These are phyloP conservation scores for Cryptococcus floricola DNA, from an alignment of 1,284 basidiomycete genomes.

Conservation along the genomic window DNA sequence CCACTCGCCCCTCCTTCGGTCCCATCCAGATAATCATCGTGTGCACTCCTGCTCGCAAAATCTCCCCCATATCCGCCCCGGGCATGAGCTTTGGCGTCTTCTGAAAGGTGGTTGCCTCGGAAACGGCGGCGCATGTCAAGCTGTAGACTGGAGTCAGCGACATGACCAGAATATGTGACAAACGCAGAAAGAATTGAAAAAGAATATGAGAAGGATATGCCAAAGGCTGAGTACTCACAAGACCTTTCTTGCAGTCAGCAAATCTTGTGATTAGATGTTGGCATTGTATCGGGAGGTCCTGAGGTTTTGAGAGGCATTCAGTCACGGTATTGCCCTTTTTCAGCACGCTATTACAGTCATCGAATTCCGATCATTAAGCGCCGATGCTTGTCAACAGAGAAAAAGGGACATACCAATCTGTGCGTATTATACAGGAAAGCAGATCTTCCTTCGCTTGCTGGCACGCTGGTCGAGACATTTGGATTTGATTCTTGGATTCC, in stretches of 20 bases:
- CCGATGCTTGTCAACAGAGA: background rate
- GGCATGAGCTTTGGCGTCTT: slow-evolving; percentile 11
- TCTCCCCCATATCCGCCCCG: background rate
- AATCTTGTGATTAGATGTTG: slow-evolving; percentile 44
- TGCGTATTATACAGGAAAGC: slow-evolving; percentile 40
- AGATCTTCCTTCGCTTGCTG: slow-evolving; percentile 41
- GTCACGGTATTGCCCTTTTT: slow-evolving; percentile 37
- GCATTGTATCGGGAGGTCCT: slow-evolving; percentile 45
- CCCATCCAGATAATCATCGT: too few relatives aligned
- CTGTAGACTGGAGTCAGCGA: slow-evolving; percentile 15
- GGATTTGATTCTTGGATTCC: background rate
- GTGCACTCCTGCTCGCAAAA: too few relatives aligned
- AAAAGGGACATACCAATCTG: slow-evolving; percentile 41
- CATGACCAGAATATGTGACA: background rate
- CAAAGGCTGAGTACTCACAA: slow-evolving; percentile 25
- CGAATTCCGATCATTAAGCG: background rate
- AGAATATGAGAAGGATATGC: background rate
- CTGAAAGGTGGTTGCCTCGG: slow-evolving; percentile 43
- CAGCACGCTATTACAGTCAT: slow-evolving; percentile 30
- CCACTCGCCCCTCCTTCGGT: background rate
- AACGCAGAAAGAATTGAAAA: background rate
- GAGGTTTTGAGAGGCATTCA: slow-evolving; percentile 37
- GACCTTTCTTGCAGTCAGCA: slow-evolving; percentile 47
- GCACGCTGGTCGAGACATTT: slow-evolving; percentile 31
- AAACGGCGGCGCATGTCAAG: slow-evolving; percentile 49